Conservation (phyloP, 1,284 basidiomycete species). For the Fomitopsis betulina region DNA sequence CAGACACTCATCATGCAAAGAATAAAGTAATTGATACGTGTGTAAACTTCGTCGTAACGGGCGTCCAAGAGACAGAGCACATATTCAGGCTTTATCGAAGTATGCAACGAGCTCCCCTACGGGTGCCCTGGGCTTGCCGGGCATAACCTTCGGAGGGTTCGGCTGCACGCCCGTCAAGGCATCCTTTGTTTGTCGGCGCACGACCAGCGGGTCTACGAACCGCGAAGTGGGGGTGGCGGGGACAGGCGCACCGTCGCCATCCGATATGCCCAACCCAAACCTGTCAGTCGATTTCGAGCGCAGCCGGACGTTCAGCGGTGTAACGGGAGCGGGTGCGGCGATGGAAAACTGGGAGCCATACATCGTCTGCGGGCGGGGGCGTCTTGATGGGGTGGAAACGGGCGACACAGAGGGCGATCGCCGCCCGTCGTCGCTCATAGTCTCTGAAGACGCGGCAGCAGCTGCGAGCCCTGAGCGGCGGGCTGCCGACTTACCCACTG, state of each 20-base stretch:
- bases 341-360: slow-evolving; percentile 21
- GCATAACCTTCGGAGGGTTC: slow-evolving; percentile 27
- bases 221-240: slow-evolving; percentile 28
- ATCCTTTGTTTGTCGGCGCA: slow-evolving; percentile 58
- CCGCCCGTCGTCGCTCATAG: slow-evolving; percentile 1
- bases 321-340: slow-evolving; percentile 23
- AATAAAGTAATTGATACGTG: background rate
- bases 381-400: slow-evolving; percentile 9
- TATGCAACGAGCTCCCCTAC: slow-evolving; percentile 77
- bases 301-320: slow-evolving; percentile 40
- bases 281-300: slow-evolving; percentile 54
- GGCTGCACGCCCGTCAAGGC: slow-evolving; percentile 36
- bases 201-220: slow-evolving; percentile 71
- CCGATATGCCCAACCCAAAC: slow-evolving; percentile 28
- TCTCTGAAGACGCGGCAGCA: slow-evolving; percentile 20
- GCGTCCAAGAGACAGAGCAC: background rate
- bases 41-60: background rate
- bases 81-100: slow-evolving; percentile 53
- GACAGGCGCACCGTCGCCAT: slow-evolving; percentile 16
- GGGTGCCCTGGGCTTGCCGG: slow-evolving; percentile 58
- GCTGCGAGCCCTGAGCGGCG: slow-evolving; percentile 20
- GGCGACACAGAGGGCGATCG: slow-evolving; percentile 15
- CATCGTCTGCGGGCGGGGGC: slow-evolving; percentile 27
- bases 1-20: slow-evolving; percentile 5
- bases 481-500: slow-evolving; percentile 53